Evolutionary conservation across 225 moss, liverwort and hornwort genomes (phyloP).

Genomic region (Antitrichia curtipendula): DNA sequence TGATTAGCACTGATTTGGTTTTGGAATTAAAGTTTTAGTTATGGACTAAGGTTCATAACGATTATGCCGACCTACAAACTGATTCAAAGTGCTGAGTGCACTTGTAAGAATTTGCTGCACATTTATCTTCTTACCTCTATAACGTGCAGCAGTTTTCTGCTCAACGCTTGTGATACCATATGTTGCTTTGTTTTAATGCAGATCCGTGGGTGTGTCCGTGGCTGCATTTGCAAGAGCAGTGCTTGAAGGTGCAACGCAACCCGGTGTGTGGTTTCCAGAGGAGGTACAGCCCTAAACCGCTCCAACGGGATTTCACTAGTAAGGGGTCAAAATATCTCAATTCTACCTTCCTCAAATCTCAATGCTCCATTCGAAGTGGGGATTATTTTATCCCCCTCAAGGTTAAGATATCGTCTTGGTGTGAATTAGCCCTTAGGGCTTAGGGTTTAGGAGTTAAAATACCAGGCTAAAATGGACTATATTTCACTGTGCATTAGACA

Average conservation of each 20-base stretch:
- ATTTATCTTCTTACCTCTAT: background rate
- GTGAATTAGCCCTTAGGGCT: background rate
- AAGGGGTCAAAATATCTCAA: background rate
- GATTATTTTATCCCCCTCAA: no score
- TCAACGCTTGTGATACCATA: background rate
- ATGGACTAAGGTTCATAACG: background rate
- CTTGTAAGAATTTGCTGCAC: background rate
- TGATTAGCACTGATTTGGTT: background rate
- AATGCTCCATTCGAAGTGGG: background rate
- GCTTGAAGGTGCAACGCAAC: conserved; percentile 66
- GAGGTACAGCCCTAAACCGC: conserved; percentile 24
- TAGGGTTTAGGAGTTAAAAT: background rate
- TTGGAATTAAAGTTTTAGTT: background rate
- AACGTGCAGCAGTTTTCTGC: background rate
- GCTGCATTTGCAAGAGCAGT: conserved; percentile 79
- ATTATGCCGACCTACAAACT: background rate
- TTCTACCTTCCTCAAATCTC: background rate
- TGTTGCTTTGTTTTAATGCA: background rate
- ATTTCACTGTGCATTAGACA: background rate
- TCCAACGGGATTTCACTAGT: background rate
- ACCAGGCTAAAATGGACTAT: background rate
- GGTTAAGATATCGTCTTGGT: background rate
- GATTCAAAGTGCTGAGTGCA: background rate
- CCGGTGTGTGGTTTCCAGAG: conserved; percentile 87
- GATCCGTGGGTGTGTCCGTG: conserved; percentile 51